Base-by-base conservation (phyloP, 2,329 filamentous ascomycete genomes). In the Penicillium aurantiogriseum region DNA sequence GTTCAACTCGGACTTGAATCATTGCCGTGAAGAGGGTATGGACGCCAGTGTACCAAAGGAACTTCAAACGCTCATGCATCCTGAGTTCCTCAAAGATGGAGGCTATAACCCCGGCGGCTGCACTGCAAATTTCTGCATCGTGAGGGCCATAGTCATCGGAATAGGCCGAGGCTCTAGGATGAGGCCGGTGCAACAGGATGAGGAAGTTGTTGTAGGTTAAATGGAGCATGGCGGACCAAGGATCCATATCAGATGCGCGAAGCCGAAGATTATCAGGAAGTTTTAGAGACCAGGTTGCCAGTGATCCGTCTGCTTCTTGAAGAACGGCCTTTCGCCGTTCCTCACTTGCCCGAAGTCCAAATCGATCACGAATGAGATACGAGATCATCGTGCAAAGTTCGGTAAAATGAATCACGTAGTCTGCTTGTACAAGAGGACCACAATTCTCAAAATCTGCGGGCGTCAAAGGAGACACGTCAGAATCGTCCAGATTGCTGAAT, bases 381-480 rank as follows among this genome's bases (percentile, higher is more conserved):
- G 74, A 80, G 42, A 83, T 78, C 65, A 83, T 79, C 21, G 79
- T 74, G 58, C 81, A 83, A 0, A 83, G 73, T 38, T 77, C 76
- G 3, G 79, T 77, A 48, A 81, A 80, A 33, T 82, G 75, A 25
- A 81, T 79, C 19, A 77, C 76, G 56, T 74, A 79, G 25, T 79
- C 76, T 11, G 71, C 62, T 63, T 77, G 74, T 21, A 81, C 80
- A 15, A 73, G 71, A 9, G 71, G 56, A 3, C 79, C 77, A 57
- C 77, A 79, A 13, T 77, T 79, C 59, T 80, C 73, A 51, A 83
- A 82, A 67, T 83, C 76, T 3, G 72, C 72, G 11, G 67, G 65
- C 5, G 74, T 74, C 33, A 83, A 72, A 21, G 74, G 72, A 15
- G 76, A 75, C 2, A 81, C 78, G 64, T 83, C 81, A 13, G 76